Evolutionary conservation across 805 yeast genomes (phyloP), one percentile per base, ranked within the genome.

Genomic region (Saturnispora galanensis): DNA sequence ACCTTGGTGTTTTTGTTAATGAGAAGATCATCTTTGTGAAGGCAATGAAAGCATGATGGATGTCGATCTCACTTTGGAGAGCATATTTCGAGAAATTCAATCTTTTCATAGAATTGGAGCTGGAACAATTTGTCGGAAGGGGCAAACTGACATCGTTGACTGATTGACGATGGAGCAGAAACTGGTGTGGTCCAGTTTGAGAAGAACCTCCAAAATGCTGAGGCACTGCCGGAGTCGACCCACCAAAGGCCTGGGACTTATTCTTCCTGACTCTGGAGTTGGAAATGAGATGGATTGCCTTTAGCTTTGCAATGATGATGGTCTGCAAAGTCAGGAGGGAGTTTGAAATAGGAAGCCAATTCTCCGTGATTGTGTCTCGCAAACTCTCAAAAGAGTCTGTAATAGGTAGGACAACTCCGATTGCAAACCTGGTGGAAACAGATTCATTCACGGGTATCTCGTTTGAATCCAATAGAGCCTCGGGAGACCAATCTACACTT

Each of bases 381-480:
- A 69, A 48, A 12, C 47, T 41, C 17, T 38, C 45, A 7, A 48
- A 46, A 8, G 49, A 46, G 15, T 50, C 35, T 10, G 67, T 68
- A 5, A 74, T 53, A 0, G 81, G 79, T 2, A 76, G 57, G 1
- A 75, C 61, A 1, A 75, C 34, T 1, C 77, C 78, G 12, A 76
- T 63, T 3, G 77, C 64, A 52, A 73, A 71, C 37, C 78, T 56
- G 0, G 62, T 57, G 4, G 59, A 45, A 1, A 41, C 10, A 21
- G 38, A 49, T 7, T 50, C 53, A 18, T 43, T 31, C 6, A 32
- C 12, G 1, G 60, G 57, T 1, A 50, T 34, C 32, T 53, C 56
- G 13, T 69, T 56, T 0, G 68, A 57, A 3, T 49, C 45, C 4
- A 72, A 55, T 2, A 72, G 62, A 1, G 79, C 63, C 21, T 52